Base-by-base conservation (phyloP, 2,329 filamentous ascomycete species). In the Aspergillus intermedius region DNA sequence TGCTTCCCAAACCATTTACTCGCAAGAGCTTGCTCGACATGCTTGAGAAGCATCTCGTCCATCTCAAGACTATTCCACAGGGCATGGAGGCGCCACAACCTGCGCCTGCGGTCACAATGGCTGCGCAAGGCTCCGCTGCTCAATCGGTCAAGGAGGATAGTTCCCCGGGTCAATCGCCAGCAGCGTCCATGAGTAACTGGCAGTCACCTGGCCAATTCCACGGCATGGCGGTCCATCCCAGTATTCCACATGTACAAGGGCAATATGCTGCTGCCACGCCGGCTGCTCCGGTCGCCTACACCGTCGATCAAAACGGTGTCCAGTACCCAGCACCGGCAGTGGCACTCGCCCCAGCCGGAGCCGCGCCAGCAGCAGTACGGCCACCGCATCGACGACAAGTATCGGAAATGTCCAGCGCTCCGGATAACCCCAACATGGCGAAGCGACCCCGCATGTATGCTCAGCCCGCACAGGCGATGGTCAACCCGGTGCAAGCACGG, bases 1-100 rank as follows among this genome's bases (percentile, higher is more conserved):
- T 98, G 15, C 74, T 98, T 51, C 91, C 93, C 0, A 98, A 98
- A 65, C 93, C 93, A 0, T 98, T 98, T 66, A 98, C 93, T 4
- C 86, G 87, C 60, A 87, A 90, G 57, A 88, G 87, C 35, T 88
- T 93, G 74, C 78, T 88, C 48, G 83, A 86, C 56, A 86, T 95
- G 72, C 77, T 98, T 25, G 88, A 93, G 68, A 94, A 91, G 63
- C 89, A 96, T 64, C 76, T 97, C 44, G 79, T 82, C n/a, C 86
- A 90, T 64, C 77, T 95, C 52, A 84, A 94, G 63, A 89, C 88
- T 62, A 80, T 77, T 66, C 47, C 74, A 69, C 55, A 77, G 71
- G 76, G 77, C 6, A 77, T 81, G 65, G 77, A 77, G n/a, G 71
- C 74, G 2, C 73, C 76, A 13, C 62, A 62, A 8, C 56, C 68